These are phyloP conservation scores for Gremmenia infestans DNA, from an alignment of 2,329 filamentous ascomycete species.

Conservation along the genomic window DNA sequence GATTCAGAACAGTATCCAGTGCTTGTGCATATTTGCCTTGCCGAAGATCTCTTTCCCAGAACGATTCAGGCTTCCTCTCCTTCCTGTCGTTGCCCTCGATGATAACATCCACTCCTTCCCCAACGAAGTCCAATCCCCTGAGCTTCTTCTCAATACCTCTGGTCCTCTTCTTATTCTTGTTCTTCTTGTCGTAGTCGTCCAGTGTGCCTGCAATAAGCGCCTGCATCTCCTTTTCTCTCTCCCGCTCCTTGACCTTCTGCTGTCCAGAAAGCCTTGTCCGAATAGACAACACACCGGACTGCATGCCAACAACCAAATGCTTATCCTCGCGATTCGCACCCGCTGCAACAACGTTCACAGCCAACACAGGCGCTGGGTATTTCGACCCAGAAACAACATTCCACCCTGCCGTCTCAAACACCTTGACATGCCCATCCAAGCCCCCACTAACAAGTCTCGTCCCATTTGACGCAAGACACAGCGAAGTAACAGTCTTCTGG, in stretches of 20 bases:
- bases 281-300: constrained; percentile 85
- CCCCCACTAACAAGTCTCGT: constrained; percentile 80
- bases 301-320: constrained; percentile 91
- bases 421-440: constrained; percentile 92
- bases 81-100: constrained; percentile 69
- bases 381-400: constrained; percentile 94
- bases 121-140: constrained; percentile 71
- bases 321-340: constrained; percentile 73
- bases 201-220: constrained; percentile 73
- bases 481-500: constrained; percentile 92
- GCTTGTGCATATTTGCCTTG: constrained; percentile 72
- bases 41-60: constrained; percentile 79
- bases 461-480: constrained; percentile 76
- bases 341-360: constrained; percentile 68
- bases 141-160: constrained; percentile 53
- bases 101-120: constrained; percentile 81
- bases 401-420: constrained; percentile 92
- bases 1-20: constrained; percentile 71
- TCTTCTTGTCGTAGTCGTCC: constrained; percentile 69
- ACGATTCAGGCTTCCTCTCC: constrained; percentile 59
- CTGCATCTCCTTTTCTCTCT: constrained; percentile 80
- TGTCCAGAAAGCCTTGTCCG: constrained; percentile 82
- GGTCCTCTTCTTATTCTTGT: constrained; percentile 58
- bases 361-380: constrained; percentile 86
- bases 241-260: constrained; percentile 70